Evolutionary conservation across 2,329 filamentous ascomycete species (phyloP), one percentile per base, ranked within the genome.

Genomic region (Neofusicoccum parvum): DNA sequence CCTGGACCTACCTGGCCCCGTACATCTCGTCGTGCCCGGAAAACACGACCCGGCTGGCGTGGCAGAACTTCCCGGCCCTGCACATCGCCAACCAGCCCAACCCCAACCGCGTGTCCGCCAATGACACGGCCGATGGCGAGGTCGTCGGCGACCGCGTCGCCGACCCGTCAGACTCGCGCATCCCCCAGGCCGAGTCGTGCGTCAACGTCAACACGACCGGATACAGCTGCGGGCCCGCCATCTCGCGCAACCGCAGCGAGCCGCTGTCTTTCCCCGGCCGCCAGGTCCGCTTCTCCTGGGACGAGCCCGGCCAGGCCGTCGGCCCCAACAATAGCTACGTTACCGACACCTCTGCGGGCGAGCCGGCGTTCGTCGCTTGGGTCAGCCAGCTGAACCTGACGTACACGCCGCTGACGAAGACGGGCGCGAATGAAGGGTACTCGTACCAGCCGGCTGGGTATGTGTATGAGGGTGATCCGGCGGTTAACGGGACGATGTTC

Each of bases 281-380:
- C 27, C 80, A 88, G 70, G 87, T 96, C 2, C 87, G 86, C 72
- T 79, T 96, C 6, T 75, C 83, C 49, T 96, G 92, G 92, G 91
- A 95, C 32, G 78, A 74, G 0, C 89, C 91, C 0, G 91, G 91
- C 0, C 78, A 85, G 69, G 71, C 84, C 0, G 84, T 94, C 3
- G 92, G 92, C 0, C 92, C 92, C 0, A 94, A 96, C 77, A 92
- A 92, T 80, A 91, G 87, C 73, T 96, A 96, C 74, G 79, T 92
- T 56, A 94, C 92, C 0, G 76, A 82, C 0, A 82, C 84, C 0
- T 69, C 72, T 17, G 90, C 89, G 0, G 83, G 82, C 1, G 70
- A 75, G 3, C 89, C 92, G 0, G 78, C 80, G 65, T 96, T 85
- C 69, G 91, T 92, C 0, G 86, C 87, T 0, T 96, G 92, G 91